Base-by-base conservation (phyloP, 805 yeast species). In the Dipodascus geniculatus region DNA sequence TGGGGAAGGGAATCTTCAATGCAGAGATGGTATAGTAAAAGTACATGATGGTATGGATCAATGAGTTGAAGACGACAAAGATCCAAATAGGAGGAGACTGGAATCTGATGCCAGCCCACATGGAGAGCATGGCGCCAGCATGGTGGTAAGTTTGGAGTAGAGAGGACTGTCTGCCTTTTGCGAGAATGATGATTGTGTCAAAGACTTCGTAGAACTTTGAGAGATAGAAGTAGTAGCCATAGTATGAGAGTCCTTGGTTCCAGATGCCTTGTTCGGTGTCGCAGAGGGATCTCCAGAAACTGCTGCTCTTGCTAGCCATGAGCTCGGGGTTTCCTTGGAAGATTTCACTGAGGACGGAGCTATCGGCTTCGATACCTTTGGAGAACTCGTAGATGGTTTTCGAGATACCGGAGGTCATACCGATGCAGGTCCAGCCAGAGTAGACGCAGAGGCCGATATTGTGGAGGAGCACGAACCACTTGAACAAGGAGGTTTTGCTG, bases 81-180 rank as follows among this genome's bases (percentile, higher is more conserved):
- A 83, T 80, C 89, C 89, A 83, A 65, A 83, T 83, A 35, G 89
- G 89, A 3, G 88, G 86, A 14, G 86, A 76, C 51, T 77, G 78
- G 67, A 71, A 83, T 54, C 88, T 71, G 54, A 81, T 77, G 1
- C 89, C 89, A 4, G 85, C 78, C 88, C 88, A 83, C 89, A 83
- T 83, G 56, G 86, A 82, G 68, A 83, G 70, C 81, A 83, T 83
- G 50, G 89, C 89, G 23, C 89, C 89, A 3, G 88, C 78, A 65
- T 83, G 89, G 65, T 83, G 89, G 68, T 83, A 83, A 54, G 85
- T 79, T 67, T 83, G 89, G 62, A 83, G 71, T 54, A 83, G 69
- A 3, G 83, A 78, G 14, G 85, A 78, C 16, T 81, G 83, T 64
- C 75, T 74, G 48, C 89, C 89, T 66, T 83, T 83, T 55, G 82